Evolutionary conservation across 2,329 filamentous ascomycete species (phyloP).

Genomic region (Intubia oerlemansii): DNA sequence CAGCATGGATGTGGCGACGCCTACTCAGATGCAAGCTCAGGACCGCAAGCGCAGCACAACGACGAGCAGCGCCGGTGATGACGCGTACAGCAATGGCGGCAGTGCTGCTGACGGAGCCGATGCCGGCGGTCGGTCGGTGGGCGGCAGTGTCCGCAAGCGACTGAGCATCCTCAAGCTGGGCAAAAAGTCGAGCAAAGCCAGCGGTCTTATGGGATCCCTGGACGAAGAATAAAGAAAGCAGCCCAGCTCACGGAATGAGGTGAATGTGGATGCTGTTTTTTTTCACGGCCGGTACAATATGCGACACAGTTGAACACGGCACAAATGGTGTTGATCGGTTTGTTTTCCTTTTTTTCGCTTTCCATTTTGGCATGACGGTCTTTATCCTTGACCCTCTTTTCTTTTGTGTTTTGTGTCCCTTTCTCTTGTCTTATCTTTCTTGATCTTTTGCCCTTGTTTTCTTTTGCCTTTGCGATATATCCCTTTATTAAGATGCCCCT

Average conservation of each 20-base stretch:
- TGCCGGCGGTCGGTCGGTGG: too few relatives aligned
- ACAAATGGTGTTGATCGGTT: too few relatives aligned
- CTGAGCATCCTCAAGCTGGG: slow-evolving; percentile 59
- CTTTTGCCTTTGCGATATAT: background rate
- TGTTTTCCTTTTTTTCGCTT: background rate
- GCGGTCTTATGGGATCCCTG: slow-evolving; percentile 28
- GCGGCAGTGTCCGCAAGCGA: slow-evolving; percentile 52
- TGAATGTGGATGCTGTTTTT: slow-evolving; percentile 12
- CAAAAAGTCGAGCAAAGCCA: slow-evolving; percentile 40
- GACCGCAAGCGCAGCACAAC: slow-evolving; percentile 9
- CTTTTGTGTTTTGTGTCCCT: background rate
- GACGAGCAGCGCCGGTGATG: background rate
- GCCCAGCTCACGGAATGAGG: too few relatives aligned
- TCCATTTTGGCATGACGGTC: too few relatives aligned
- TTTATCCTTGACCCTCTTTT: background rate
- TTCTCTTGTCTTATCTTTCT: background rate
- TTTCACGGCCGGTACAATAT: too few relatives aligned
- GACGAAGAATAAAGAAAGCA: too few relatives aligned
- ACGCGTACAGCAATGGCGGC: slow-evolving; percentile 5
- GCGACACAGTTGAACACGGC: too few relatives aligned
- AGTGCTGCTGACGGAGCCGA: slow-evolving; percentile 22
- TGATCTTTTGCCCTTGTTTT: background rate
- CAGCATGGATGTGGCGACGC: slow-evolving; percentile 9
- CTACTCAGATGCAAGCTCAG: too few relatives aligned
- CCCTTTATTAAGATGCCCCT: too few relatives aligned